Conservation (phyloP, 192 early-diverging fungal species). For the Entrophospora sp. region DNA sequence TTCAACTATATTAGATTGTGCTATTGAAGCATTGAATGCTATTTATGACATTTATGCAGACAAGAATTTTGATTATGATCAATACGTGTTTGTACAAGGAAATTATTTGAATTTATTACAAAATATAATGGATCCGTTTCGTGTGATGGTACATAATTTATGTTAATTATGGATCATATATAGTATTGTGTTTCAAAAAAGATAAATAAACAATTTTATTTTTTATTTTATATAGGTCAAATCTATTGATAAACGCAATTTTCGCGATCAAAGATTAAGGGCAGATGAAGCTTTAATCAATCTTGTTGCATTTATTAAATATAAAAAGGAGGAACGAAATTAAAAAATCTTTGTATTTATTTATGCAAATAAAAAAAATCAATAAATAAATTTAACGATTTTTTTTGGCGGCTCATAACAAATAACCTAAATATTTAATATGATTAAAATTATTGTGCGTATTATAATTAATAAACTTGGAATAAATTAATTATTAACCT, state of each 20-base stretch:
- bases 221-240: constrained; percentile 30
- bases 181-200: no score
- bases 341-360: constrained; percentile 17
- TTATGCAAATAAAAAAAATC: no score
- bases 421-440: no score
- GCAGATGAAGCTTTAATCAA: constrained; percentile 75
- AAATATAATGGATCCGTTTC: constrained; percentile 38
- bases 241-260: constrained; percentile 61
- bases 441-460: no score
- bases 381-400: no score
- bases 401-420: no score
- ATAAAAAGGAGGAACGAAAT: constrained; percentile 72
- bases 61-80: constrained; percentile 70
- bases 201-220: background rate
- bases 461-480: no score
- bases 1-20: constrained; percentile 28
- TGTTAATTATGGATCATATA: background rate
- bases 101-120: constrained; percentile 52
- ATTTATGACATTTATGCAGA: constrained; percentile 89
- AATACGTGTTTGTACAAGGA: constrained; percentile 70
- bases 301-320: constrained; percentile 76
- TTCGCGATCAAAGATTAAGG: constrained; percentile 59
- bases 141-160: constrained; percentile 35
- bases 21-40: constrained; percentile 72
- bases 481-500: no score